phyloP scores from a whole-genome alignment of 164 flowering plant species.

The Magnolia changhungtana region DNA sequence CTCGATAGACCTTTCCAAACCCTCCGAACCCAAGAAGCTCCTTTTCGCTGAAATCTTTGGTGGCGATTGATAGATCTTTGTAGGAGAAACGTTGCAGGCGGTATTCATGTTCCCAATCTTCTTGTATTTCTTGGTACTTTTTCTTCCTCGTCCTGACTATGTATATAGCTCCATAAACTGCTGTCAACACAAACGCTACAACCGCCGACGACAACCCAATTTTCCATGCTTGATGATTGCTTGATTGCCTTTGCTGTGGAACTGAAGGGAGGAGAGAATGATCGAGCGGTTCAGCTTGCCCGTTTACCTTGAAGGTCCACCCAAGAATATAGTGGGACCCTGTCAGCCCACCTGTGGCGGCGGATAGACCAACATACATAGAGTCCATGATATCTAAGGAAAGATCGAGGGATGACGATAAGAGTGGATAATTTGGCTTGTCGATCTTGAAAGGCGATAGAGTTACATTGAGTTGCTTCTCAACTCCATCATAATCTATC shows the following conservation, averaged over 20 bases:
- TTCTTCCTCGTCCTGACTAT: background rate
- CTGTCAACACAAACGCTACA: background rate
- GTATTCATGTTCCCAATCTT: slow-evolving; percentile 14
- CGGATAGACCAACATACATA: background rate
- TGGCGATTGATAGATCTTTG: slow-evolving; percentile 8
- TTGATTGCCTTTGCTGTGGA: slow-evolving; percentile 19
- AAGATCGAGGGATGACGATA: background rate
- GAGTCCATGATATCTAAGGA: background rate
- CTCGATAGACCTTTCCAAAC: slow-evolving; percentile 18
- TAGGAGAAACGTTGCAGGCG: slow-evolving; percentile 15
- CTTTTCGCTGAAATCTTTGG: slow-evolving; percentile 15
- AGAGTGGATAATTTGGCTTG: background rate
- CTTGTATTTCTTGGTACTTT: slow-evolving; percentile 8
- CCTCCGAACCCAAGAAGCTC: slow-evolving; percentile 15
- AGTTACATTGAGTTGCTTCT: background rate
- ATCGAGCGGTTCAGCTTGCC: slow-evolving; percentile 32
- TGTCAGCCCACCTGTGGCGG: background rate
- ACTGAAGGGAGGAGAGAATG: slow-evolving; percentile 41
- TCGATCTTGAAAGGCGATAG: background rate
- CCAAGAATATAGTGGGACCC: slow-evolving; percentile 52
- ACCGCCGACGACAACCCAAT: slow-evolving; percentile 7
- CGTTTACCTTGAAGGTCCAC: slow-evolving; percentile 55
- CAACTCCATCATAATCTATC: background rate
- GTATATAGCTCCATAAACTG: background rate
- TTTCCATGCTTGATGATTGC: slow-evolving; percentile 1